phyloP scores from a whole-genome alignment of 176 grass and related monocot genomes.

The Canna indica region DNA sequence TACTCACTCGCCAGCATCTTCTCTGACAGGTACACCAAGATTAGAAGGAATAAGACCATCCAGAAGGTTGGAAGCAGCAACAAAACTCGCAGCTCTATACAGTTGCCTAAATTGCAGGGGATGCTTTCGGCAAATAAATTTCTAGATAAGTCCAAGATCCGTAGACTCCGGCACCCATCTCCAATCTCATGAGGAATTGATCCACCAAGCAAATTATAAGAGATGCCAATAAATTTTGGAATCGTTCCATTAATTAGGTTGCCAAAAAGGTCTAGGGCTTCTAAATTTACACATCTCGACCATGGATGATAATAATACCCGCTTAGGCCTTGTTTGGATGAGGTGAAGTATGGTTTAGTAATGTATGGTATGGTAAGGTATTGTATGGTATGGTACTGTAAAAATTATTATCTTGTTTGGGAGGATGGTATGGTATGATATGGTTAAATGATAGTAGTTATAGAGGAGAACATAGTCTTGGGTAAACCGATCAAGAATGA shows the following conservation, averaged over 20 bases:
- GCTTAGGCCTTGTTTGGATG: no score
- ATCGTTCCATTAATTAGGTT: slow-evolving; percentile 43
- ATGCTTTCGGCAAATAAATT: slow-evolving; percentile 43
- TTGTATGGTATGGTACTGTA: no score
- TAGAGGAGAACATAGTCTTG: no score
- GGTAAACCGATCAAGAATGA: no score
- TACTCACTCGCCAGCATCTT: no score
- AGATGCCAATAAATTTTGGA: slow-evolving; percentile 15
- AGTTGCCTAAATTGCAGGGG: slow-evolving; percentile 49
- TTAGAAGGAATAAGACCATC: slow-evolving; percentile 52
- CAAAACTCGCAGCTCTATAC: slow-evolving; percentile 38
- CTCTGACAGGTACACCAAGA: no score
- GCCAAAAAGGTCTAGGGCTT: slow-evolving; percentile 56
- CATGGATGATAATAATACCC: no score
- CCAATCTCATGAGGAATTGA: slow-evolving; percentile 32
- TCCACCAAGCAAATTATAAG: slow-evolving; percentile 27
- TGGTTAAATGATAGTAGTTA: no score
- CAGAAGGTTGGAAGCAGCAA: slow-evolving; percentile 54
- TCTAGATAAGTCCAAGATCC: slow-evolving; percentile 41
- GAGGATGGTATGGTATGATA: no score
- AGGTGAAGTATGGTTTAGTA: no score
- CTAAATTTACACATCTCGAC: slow-evolving; percentile 33
- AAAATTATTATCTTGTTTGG: no score
- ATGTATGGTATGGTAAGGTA: no score
- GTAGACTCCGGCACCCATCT: slow-evolving; percentile 24